Percentiles rank a stretch among this genome's conserved stretches.
phyloP scores from a whole-genome alignment of 208 protist species.

The Leishmania lainsoni region DNA sequence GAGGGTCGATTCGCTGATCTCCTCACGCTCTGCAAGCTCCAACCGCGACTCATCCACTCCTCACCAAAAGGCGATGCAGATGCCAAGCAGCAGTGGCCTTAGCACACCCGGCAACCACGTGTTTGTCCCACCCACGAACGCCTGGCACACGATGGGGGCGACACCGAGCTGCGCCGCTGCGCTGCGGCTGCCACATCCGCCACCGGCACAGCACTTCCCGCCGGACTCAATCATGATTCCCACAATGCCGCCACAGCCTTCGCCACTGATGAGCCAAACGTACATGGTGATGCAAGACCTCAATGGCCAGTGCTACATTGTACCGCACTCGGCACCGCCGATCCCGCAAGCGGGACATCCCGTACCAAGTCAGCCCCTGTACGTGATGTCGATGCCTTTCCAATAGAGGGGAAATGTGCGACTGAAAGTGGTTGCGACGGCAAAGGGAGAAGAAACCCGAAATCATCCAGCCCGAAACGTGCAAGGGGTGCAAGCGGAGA shows the following conservation, averaged over 20 bases:
- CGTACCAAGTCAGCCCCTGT: constrained; percentile 26
- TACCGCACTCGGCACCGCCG: constrained; percentile 18
- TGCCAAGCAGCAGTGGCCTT: constrained; percentile 11
- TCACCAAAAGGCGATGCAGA: constrained; percentile 14
- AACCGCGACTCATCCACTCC: constrained; percentile 14
- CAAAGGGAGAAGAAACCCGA: too few species aligned
- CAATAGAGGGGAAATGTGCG: neutral
- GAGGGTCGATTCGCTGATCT: constrained; percentile 20
- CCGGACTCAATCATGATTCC: constrained; percentile 24
- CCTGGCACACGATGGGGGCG: constrained; percentile 18
- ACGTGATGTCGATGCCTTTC: constrained; percentile 44
- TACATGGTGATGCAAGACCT: constrained; percentile 45
- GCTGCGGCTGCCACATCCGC: neutral
- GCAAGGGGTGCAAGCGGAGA: neutral
- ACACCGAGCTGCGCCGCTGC: neutral
- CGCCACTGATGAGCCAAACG: constrained; percentile 20
- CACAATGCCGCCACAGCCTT: constrained; percentile 16
- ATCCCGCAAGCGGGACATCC: constrained; percentile 3
- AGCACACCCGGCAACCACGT: constrained; percentile 17
- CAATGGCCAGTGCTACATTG: constrained; percentile 39
- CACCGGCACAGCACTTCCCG: constrained; percentile 7
- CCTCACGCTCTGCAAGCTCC: constrained; percentile 31
- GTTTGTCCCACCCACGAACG: constrained; percentile 26
- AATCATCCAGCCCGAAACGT: neutral
- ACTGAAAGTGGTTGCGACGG: neutral